Conservation (phyloP, 805 yeast species). For the Wickerhamiella spandovensis region DNA sequence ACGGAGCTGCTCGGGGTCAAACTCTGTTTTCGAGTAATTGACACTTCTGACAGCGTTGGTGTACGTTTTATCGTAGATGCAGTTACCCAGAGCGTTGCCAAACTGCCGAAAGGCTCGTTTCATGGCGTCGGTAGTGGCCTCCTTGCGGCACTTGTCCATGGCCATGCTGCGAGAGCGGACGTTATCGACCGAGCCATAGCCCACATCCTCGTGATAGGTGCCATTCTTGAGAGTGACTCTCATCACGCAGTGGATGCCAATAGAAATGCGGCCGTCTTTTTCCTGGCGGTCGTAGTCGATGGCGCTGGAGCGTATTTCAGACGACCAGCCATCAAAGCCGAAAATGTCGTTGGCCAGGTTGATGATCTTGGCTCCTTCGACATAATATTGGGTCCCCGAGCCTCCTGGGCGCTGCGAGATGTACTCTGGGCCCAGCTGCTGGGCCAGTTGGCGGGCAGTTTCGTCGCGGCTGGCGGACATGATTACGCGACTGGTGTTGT, state of each 20-base stretch:
- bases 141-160: constrained; percentile 65
- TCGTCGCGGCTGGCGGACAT: constrained; percentile 4
- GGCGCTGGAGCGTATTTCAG: constrained; percentile 43
- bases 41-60: constrained; percentile 34
- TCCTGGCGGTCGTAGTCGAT: constrained; percentile 36
- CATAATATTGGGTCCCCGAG: constrained; percentile 36
- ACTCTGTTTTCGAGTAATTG: constrained; percentile 6
- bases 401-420: constrained; percentile 40
- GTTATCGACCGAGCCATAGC: constrained; percentile 54
- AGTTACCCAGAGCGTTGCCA: constrained; percentile 57
- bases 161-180: constrained; percentile 34
- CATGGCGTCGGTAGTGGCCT: constrained; percentile 64
- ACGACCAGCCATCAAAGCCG: constrained; percentile 69
- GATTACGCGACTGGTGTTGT: background rate
- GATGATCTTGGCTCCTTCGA: constrained; percentile 65
- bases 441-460: constrained; percentile 13
- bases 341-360: constrained; percentile 62
- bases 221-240: constrained; percentile 60
- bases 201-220: constrained; percentile 54
- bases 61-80: constrained; percentile 25
- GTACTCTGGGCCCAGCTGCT: constrained; percentile 26
- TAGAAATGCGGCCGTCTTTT: constrained; percentile 12
- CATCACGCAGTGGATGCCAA: constrained; percentile 31
- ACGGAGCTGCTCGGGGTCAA: constrained; percentile 14
- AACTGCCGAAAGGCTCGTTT: constrained; percentile 69